Percentiles rank a stretch among this genome's conserved stretches.
Conservation (phyloP, 148 eudicot genomes). For the Dysphania ambrosioides region DNA sequence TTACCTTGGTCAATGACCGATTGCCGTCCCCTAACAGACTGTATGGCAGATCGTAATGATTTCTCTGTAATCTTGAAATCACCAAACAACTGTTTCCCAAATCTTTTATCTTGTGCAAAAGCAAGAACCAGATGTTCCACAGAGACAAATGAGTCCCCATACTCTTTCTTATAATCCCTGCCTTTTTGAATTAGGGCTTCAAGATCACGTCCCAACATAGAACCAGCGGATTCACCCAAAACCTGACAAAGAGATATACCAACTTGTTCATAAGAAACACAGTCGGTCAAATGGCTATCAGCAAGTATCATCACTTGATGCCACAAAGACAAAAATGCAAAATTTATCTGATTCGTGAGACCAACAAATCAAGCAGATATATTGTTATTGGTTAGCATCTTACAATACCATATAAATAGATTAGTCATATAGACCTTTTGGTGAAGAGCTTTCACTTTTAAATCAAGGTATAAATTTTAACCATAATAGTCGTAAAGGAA, state of each 20-base stretch:
- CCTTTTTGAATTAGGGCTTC: slow-evolving; percentile 77
- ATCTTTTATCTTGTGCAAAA: slow-evolving; percentile 72
- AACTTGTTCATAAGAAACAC: neutral
- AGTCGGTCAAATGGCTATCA: neutral
- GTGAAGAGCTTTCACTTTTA: neutral
- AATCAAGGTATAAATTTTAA: neutral
- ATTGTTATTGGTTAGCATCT: neutral
- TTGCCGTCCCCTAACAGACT: slow-evolving; percentile 77
- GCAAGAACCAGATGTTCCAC: slow-evolving; percentile 96
- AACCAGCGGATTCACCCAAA: slow-evolving; percentile 84
- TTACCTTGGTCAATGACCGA: slow-evolving; percentile 90
- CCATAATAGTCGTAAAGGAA: neutral
- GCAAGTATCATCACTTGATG: neutral
- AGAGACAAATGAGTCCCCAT: slow-evolving; percentile 86
- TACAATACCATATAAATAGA: neutral
- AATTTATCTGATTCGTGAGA: neutral
- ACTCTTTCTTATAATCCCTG: slow-evolving; percentile 84
- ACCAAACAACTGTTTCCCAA: slow-evolving; percentile 80
- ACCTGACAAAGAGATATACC: slow-evolving; percentile 41
- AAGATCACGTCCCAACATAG: slow-evolving; percentile 91
- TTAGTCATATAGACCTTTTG: neutral
- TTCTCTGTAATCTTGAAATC: slow-evolving; percentile 66
- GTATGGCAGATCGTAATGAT: slow-evolving; percentile 56
- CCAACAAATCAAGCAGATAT: neutral
- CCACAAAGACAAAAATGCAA: neutral